Evolutionary conservation across 257 asterid genomes (phyloP), one percentile per base, ranked within the genome.

Genomic region (Rauvolfia tetraphylla): DNA sequence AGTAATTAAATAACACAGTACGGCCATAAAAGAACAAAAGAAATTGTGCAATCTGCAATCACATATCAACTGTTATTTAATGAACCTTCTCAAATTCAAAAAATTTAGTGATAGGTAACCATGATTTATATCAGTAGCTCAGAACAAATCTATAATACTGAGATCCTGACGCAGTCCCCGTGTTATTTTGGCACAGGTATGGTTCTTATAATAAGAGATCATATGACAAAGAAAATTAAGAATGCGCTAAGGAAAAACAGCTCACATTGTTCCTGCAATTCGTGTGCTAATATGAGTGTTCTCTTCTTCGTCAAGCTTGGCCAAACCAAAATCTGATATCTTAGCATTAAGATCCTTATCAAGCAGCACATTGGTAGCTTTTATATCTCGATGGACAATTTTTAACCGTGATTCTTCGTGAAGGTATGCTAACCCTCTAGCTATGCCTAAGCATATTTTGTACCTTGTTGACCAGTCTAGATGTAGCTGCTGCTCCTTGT

Each of bases 261-360:
- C 83, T 68, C 75, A 85, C 89, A 85, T 36, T 61, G 89, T 85
- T 79, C 89, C 89, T 31, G 89, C 89, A 36, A 85, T 81, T 78
- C 89, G 81, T 44, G 89, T 85, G 80, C 89, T 85, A 71, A 85
- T 85, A 76, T 85, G 89, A 41, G 89, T 85, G 76, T 85, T 81
- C 68, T 81, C 87, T 69, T 85, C 89, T 83, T 85, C 89, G 39
- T 85, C 85, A 48, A 85, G 83, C 81, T 76, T 85, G 71, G 89
- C 89, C 79, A 85, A 78, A 39, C 89, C 89, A 79, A 85, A 85
- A 56, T 85, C 89, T 54, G 89, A 85, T 67, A 85, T 85, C 76
- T 85, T 85, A 49, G 89, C 87, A 70, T 58, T 83, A 41, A 85
- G 81, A 83, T 83, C 81, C 69, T 83, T 85, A 73, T 85, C 89